Percentiles rank a stretch among this genome's conserved stretches.
phyloP scores from a whole-genome alignment of 768 basidiomycete species.

The Mycena alexandri region DNA sequence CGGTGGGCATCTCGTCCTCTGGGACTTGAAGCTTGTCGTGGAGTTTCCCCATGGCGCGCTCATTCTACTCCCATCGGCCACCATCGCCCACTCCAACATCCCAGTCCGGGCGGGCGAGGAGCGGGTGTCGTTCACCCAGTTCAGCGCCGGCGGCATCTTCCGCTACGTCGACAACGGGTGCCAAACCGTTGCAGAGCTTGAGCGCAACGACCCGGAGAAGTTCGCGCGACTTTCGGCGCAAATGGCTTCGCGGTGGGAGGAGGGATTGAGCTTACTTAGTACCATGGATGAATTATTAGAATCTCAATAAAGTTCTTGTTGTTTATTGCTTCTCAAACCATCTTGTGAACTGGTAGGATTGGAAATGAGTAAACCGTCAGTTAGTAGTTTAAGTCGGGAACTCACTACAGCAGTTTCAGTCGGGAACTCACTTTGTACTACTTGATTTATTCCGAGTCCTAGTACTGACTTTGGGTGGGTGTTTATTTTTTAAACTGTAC shows the following conservation, averaged over 20 bases:
- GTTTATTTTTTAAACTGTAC: no score
- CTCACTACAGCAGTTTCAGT: no score
- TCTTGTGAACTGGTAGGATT: no score
- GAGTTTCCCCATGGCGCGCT: neutral
- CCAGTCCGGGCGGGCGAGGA: neutral
- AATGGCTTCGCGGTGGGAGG: neutral
- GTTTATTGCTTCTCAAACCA: neutral
- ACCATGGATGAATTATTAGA: neutral
- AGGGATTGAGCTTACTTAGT: neutral
- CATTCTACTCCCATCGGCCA: neutral
- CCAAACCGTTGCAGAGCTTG: no score
- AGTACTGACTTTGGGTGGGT: no score
- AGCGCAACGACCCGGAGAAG: no score
- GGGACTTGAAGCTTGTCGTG: neutral
- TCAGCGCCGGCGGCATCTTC: no score
- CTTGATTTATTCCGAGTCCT: no score
- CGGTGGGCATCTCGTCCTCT: neutral
- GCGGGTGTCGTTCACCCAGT: neutral
- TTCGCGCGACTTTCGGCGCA: no score
- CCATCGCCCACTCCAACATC: neutral
- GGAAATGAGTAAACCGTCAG: no score
- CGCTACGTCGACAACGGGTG: no score
- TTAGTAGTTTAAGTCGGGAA: no score
- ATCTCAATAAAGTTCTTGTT: neutral
- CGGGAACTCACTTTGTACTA: neutral